Evolutionary conservation across 2,329 filamentous ascomycete species (phyloP).

Genomic region (Hymenoscyphus salicellus): DNA sequence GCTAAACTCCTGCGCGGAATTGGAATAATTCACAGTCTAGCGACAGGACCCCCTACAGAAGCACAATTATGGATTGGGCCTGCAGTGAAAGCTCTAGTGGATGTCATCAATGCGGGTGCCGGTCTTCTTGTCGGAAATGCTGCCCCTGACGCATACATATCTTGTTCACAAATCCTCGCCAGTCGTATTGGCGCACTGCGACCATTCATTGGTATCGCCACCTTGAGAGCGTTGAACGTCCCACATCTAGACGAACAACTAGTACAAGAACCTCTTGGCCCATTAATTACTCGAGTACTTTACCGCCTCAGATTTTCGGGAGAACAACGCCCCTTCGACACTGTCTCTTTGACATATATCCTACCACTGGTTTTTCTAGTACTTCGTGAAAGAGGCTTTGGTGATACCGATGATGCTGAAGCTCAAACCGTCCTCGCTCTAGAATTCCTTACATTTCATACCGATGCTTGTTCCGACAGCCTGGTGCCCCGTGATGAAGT

Average conservation of each 20-base stretch:
- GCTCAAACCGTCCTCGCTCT: conserved; percentile 85
- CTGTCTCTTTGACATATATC: conserved; percentile 81
- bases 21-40: conserved; percentile 78
- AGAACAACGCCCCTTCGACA: conserved; percentile 91
- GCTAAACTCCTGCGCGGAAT: conserved; percentile 76
- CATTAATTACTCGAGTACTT: conserved; percentile 80
- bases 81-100: conserved; percentile 70
- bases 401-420: conserved; percentile 74
- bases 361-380: conserved; percentile 78
- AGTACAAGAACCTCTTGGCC: conserved; percentile 75
- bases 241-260: conserved; percentile 69
- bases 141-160: conserved; percentile 74
- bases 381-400: conserved; percentile 75
- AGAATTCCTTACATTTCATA: conserved; percentile 87
- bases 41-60: conserved; percentile 84
- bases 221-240: conserved; percentile 73
- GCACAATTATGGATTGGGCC: conserved; percentile 83
- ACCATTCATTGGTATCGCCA: conserved; percentile 83
- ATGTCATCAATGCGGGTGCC: conserved; percentile 74
- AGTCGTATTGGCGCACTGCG: conserved; percentile 71
- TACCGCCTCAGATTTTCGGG: conserved; percentile 87
- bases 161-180: conserved; percentile 73
- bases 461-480: conserved; percentile 70
- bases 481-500: conserved; percentile 74
- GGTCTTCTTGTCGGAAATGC: conserved; percentile 77